These are phyloP conservation scores for Cordyceps pruinosa DNA, from an alignment of 2,329 filamentous ascomycete genomes.

Conservation along the genomic window DNA sequence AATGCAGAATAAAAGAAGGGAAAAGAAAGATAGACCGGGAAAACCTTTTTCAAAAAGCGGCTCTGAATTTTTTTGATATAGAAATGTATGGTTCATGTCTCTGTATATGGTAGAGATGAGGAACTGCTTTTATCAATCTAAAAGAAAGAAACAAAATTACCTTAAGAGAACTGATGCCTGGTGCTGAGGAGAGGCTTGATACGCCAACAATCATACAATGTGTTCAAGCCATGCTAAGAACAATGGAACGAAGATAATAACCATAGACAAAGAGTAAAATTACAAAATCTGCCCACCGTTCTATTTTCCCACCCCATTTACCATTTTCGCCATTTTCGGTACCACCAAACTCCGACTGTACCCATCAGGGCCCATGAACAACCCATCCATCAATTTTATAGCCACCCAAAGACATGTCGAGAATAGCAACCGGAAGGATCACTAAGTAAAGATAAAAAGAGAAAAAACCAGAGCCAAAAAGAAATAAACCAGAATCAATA, in stretches of 20 bases:
- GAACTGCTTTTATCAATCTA: not conserved
- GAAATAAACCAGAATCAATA: not conserved
- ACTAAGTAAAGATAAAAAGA: not conserved
- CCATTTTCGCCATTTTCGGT: not conserved
- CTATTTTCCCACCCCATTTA: conserved; percentile 4
- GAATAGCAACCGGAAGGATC: not conserved
- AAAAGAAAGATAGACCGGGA: not conserved
- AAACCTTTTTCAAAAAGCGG: not conserved
- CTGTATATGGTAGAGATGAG: not conserved
- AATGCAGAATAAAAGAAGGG: not conserved
- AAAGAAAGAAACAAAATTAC: not conserved
- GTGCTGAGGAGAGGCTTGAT: too few relatives aligned
- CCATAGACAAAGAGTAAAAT: not conserved
- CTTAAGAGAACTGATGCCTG: too few relatives aligned
- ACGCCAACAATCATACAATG: too few relatives aligned
- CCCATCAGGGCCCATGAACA: not conserved
- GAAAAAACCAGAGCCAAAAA: not conserved
- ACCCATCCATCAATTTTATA: not conserved
- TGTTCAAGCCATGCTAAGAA: not conserved
- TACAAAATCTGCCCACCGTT: not conserved
- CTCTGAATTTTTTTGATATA: conserved; percentile 1
- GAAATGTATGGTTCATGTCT: conserved; percentile 6
- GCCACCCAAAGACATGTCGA: not conserved
- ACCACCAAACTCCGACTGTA: conserved; percentile 4
- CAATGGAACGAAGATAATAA: not conserved